Evolutionary conservation across 2,329 filamentous ascomycete species (phyloP).

Genomic region (Talaromyces sp.): DNA sequence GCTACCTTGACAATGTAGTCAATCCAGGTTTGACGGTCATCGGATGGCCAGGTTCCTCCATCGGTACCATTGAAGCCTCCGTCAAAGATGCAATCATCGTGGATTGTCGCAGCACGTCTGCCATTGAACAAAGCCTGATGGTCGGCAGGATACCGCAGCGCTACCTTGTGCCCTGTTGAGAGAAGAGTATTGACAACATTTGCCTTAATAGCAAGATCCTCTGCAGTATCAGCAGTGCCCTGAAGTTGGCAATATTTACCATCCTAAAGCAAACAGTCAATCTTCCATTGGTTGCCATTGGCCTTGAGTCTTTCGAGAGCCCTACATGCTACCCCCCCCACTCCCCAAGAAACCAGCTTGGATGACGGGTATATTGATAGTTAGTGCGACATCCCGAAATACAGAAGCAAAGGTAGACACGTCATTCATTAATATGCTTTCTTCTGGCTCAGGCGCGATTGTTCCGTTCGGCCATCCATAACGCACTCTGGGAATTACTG

Average conservation of each 20-base stretch:
- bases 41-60: constrained; percentile 8
- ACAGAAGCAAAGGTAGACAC: neutral
- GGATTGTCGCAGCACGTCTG: constrained; percentile 9
- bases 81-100: constrained; percentile 17
- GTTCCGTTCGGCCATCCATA: constrained; percentile 9
- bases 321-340: constrained; percentile 18
- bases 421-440: constrained; percentile 11
- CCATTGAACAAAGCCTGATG: constrained; percentile 12
- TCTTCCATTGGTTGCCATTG: neutral
- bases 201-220: constrained; percentile 9
- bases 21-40: constrained; percentile 5
- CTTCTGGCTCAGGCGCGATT: constrained; percentile 12
- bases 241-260: constrained; percentile 13
- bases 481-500: constrained; percentile 14
- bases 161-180: constrained; percentile 9
- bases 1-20: constrained; percentile 11
- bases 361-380: constrained; percentile 14
- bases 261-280: constrained; percentile 6
- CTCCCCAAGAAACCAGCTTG: constrained; percentile 14
- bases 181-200: constrained; percentile 11
- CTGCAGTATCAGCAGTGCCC: constrained; percentile 8
- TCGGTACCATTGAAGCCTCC: constrained; percentile 10
- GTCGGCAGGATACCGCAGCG: constrained; percentile 15
- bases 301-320: neutral
- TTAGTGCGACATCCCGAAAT: neutral